A percentile compares a stretch with the other conserved stretches of the same genome.
Evolutionary conservation across 2,329 filamentous ascomycete genomes (phyloP).

Genomic region (Colletotrichum scovillei): DNA sequence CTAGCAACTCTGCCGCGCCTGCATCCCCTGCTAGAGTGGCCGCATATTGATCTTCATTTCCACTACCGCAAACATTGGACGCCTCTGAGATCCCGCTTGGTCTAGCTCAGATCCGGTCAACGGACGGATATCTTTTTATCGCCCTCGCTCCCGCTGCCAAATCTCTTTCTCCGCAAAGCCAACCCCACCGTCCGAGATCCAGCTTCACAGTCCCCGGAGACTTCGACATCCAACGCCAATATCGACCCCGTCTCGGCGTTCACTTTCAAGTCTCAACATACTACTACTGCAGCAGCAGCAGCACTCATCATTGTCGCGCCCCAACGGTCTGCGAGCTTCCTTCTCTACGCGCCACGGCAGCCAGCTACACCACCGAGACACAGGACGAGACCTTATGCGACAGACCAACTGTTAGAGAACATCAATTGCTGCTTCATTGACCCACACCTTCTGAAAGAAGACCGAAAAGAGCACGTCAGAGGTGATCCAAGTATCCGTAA

Average conservation of each 20-base stretch:
- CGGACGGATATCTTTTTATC: conserved; percentile 9
- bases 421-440: not conserved
- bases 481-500: not conserved
- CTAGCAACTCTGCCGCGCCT: not conserved
- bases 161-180: not conserved
- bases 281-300: too few species aligned
- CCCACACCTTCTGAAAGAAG: not conserved
- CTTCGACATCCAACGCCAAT: not conserved
- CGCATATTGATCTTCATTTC: conserved; percentile 34
- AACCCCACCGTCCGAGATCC: not conserved
- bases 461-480: not conserved
- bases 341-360: not conserved
- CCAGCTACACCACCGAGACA: not conserved
- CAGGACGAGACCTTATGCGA: not conserved
- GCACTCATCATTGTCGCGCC: not conserved
- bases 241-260: not conserved
- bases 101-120: conserved; percentile 31
- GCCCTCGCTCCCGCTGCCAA: conserved; percentile 25
- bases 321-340: not conserved
- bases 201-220: not conserved
- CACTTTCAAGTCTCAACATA: not conserved
- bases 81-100: conserved; percentile 30
- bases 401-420: not conserved
- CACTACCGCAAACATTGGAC: conserved; percentile 35
- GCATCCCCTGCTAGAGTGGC: conserved; percentile 1